A percentile compares a stretch with the other conserved stretches of the same genome.
Conservation (phyloP, 1,284 basidiomycete species). For the Sanguinoderma infundibulare region DNA sequence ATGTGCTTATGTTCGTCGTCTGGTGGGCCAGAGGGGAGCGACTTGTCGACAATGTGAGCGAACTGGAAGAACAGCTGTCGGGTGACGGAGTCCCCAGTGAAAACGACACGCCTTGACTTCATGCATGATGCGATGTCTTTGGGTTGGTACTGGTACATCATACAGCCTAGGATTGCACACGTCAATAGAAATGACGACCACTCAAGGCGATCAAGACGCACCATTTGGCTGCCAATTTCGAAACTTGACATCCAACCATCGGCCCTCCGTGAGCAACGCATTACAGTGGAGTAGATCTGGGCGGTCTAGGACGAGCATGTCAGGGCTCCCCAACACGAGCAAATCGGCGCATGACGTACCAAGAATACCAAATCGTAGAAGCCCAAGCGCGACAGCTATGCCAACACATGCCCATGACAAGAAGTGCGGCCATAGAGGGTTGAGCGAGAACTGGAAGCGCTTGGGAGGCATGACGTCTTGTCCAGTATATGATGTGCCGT, state of each 20-base stretch:
- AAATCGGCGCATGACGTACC: slow-evolving; percentile 43
- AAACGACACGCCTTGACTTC: slow-evolving; percentile 60
- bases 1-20: slow-evolving; percentile 70
- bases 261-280: slow-evolving; percentile 71
- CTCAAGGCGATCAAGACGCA: slow-evolving; percentile 38
- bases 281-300: slow-evolving; percentile 76
- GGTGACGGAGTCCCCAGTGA: slow-evolving; percentile 87
- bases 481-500: neutral
- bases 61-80: slow-evolving; percentile 81
- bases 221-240: slow-evolving; percentile 88
- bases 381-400: slow-evolving; percentile 46
- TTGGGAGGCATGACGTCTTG: slow-evolving; percentile 32
- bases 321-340: neutral
- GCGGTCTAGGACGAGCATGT: slow-evolving; percentile 51
- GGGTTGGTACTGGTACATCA: slow-evolving; percentile 67
- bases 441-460: slow-evolving; percentile 42
- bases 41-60: slow-evolving; percentile 60
- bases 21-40: slow-evolving; percentile 56
- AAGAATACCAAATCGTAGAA: slow-evolving; percentile 48
- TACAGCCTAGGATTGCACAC: slow-evolving; percentile 59
- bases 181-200: neutral
- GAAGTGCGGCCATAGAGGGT: slow-evolving; percentile 60
- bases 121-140: slow-evolving; percentile 60
- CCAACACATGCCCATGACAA: slow-evolving; percentile 44
- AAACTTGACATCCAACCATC: slow-evolving; percentile 74